A percentile compares a stretch with the other conserved stretches of the same genome.
phyloP scores from a whole-genome alignment of 23 red algal genomes.

The Gracilaria domingensis region DNA sequence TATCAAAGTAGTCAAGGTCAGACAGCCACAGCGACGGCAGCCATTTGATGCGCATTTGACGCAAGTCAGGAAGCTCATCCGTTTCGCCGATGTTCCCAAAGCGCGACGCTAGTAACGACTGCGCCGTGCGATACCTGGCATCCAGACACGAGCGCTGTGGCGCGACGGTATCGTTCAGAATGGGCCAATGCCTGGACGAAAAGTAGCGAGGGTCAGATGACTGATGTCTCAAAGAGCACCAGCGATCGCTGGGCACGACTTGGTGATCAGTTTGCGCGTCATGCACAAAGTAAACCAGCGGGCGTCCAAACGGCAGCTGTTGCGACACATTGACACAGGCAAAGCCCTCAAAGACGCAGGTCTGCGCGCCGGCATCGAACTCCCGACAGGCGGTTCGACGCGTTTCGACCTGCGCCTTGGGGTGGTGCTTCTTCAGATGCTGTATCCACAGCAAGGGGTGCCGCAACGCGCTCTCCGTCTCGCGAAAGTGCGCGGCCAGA shows the following conservation, averaged over 20 bases:
- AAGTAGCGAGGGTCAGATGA: constrained; percentile 55
- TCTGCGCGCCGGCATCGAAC: constrained; percentile 48
- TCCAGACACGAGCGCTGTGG: constrained; percentile 50
- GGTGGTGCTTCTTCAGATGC: not conserved
- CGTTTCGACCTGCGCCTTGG: not conserved
- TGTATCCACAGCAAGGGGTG: not conserved
- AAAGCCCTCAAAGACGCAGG: constrained; percentile 54
- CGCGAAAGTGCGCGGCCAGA: not conserved
- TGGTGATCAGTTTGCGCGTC: not conserved
- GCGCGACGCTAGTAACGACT: constrained; percentile 4
- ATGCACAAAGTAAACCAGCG: constrained; percentile 47
- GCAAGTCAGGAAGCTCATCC: not conserved
- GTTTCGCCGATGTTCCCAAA: not conserved
- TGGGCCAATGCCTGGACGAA: constrained; percentile 58
- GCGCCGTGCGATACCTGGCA: constrained; percentile 15
- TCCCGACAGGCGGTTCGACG: constrained; percentile 43
- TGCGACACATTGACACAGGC: constrained; percentile 39
- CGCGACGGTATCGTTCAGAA: constrained; percentile 37
- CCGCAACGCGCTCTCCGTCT: not conserved
- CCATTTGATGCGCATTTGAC: constrained; percentile 32
- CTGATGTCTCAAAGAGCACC: constrained; percentile 45
- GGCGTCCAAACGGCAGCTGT: not conserved
- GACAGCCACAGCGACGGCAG: constrained; percentile 40
- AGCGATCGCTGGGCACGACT: constrained; percentile 9
- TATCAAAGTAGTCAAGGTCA: constrained; percentile 42